These are phyloP conservation scores for Papiliotrema fonsecae DNA, from an alignment of 1,284 basidiomycete species.

Conservation along the genomic window DNA sequence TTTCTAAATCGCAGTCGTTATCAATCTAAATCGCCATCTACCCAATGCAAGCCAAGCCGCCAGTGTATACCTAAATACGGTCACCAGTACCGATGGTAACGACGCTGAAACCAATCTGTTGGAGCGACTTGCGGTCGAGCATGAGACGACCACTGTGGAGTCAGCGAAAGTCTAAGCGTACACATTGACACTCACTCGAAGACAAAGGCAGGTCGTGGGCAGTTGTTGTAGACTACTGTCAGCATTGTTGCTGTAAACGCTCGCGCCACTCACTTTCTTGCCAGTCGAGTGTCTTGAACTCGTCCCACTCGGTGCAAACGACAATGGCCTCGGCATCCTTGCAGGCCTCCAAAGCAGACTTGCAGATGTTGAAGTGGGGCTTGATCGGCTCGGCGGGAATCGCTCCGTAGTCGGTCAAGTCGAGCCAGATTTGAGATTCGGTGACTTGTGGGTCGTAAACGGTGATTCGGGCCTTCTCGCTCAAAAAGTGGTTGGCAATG, in stretches of 20 bases:
- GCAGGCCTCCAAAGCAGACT: conserved; percentile 80
- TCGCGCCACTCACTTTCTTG: conserved; percentile 38
- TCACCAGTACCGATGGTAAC: conserved; percentile 48
- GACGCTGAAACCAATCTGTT: conserved; percentile 89
- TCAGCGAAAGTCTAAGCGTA: background rate
- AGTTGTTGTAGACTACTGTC: conserved; percentile 65
- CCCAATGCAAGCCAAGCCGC: too few species aligned
- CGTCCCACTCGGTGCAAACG: conserved; percentile 87
- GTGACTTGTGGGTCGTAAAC: conserved; percentile 87
- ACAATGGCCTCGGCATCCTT: conserved; percentile 85
- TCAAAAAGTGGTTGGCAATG: conserved; percentile 86
- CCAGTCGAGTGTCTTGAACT: conserved; percentile 93
- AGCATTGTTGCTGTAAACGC: background rate
- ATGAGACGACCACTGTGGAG: conserved; percentile 50
- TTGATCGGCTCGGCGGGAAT: conserved; percentile 54
- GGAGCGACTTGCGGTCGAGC: conserved; percentile 72
- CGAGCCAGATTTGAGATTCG: conserved; percentile 53
- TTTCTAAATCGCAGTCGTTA: too few species aligned
- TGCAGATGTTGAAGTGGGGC: conserved; percentile 75
- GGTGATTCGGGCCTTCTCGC: conserved; percentile 78
- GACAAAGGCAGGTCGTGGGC: conserved; percentile 94
- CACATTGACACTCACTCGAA: conserved; percentile 59
- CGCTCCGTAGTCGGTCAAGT: conserved; percentile 51
- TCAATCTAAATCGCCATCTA: too few species aligned
- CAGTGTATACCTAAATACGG: conserved; percentile 39